A percentile compares a stretch with the other conserved stretches of the same genome.
Conservation (phyloP, 257 asterid genomes). For the Nicotiana noctiflora region DNA sequence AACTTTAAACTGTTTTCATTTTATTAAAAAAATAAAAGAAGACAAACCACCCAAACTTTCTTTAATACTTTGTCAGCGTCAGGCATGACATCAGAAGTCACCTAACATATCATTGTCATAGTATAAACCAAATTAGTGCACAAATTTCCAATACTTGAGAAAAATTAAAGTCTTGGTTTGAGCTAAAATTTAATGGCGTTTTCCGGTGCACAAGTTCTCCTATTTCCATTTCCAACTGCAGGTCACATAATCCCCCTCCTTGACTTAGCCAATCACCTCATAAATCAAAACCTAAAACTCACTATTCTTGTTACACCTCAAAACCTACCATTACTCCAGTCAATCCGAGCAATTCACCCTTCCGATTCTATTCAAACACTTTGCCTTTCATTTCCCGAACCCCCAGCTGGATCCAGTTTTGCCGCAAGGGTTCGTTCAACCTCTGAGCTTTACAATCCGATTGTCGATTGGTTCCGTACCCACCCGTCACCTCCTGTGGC, state of each 20-base stretch:
- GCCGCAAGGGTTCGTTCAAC: background rate
- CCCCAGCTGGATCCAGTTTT: background rate
- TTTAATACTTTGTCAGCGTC: background rate
- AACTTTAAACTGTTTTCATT: no score
- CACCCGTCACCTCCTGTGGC: constrained; percentile 25
- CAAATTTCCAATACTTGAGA: background rate
- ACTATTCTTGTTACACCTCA: constrained; percentile 24
- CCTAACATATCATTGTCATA: background rate
- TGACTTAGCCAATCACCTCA: constrained; percentile 21
- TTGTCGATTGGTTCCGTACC: constrained; percentile 19
- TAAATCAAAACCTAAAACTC: constrained; percentile 11
- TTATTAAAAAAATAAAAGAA: no score
- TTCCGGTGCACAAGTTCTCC: constrained; percentile 13
- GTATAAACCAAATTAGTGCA: background rate
- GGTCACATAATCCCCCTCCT: constrained; percentile 30
- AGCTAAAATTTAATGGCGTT: background rate
- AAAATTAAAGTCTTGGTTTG: background rate
- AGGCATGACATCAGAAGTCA: background rate
- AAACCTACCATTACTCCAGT: constrained; percentile 14
- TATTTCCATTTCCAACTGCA: constrained; percentile 22
- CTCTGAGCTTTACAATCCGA: constrained; percentile 6
- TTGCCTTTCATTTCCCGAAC: constrained; percentile 16
- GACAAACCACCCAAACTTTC: no score
- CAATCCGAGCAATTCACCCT: constrained; percentile 13
- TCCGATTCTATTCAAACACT: constrained; percentile 12